Evolutionary conservation across 163 green algal species (phyloP).

Genomic region (Prototheca wickerhamii): DNA sequence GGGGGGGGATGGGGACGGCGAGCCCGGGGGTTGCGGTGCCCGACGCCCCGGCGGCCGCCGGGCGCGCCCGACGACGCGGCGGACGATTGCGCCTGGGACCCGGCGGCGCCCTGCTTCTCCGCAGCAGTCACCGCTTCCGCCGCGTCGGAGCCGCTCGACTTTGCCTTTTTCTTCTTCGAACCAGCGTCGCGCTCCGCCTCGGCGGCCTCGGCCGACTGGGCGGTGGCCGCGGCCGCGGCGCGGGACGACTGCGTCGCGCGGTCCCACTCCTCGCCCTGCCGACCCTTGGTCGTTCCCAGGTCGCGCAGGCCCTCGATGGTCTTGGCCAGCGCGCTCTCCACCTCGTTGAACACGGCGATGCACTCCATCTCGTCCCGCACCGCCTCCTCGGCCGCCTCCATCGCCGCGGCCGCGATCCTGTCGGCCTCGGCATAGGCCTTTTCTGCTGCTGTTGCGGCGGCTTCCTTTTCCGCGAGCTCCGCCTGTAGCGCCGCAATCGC

Average conservation of each 20-base stretch:
- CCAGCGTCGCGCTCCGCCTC: background rate
- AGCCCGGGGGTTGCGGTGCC: background rate
- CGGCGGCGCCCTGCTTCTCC: background rate
- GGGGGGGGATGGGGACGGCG: background rate
- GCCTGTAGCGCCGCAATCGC: background rate
- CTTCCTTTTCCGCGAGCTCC: conserved; percentile 18
- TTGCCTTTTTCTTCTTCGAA: background rate
- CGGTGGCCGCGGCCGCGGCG: background rate
- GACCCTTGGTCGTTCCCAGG: conserved; percentile 31
- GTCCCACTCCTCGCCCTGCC: conserved; percentile 22
- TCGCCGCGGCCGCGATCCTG: conserved; percentile 59
- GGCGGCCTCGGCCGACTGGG: background rate
- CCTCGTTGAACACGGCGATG: conserved; percentile 58
- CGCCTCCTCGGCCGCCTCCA: conserved; percentile 67
- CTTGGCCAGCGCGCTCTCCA: conserved; percentile 49
- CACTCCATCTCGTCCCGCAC: conserved; percentile 79
- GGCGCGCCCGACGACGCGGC: background rate
- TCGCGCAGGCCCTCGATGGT: conserved; percentile 53
- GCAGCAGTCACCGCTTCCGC: background rate
- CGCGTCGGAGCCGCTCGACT: too few relatives aligned
- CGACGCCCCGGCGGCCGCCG: background rate
- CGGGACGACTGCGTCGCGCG: background rate
- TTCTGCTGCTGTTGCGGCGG: conserved; percentile 18
- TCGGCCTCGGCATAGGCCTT: conserved; percentile 29
- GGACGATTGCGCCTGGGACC: background rate